Evolutionary conservation across 2,329 filamentous ascomycete genomes (phyloP), one percentile per base, ranked within the genome.

Genomic region (Pyrenochaeta sp.): DNA sequence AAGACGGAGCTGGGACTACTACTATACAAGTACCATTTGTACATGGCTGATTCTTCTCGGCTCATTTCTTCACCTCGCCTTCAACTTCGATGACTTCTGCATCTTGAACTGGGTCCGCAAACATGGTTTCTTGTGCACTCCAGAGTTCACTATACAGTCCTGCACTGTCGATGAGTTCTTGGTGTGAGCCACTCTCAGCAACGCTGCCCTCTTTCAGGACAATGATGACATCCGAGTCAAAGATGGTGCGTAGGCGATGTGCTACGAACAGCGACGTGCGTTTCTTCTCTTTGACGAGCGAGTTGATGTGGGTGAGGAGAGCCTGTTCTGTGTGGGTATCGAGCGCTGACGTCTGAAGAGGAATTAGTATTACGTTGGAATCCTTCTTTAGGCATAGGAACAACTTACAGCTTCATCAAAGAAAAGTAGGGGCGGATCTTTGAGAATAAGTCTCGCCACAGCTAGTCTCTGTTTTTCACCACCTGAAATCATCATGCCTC

Each of bases 231-330:
- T 97, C 79, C 26, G 89, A 89, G 63, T 97, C 94, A 63, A 89
- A 96, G 55, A 99, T 96, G 0, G 94, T 97, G 38, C 93, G 83
- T 47, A 99, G 75, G 13, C 94, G 83, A 71, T 97, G 94, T 6
- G 94, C 94, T 4, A 99, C 88, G 66, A 97, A 97, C 1, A 99
- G 89, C 57, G 91, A 96, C 0, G 94, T 97, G 43, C 92, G 83
- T 3, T 79, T 78, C 75, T 96, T 96, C 63, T 96, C 92, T 58
- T 87, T 88, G 40, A 97, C 76, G 39, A 97, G 94, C 55, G 87
- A 87, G 71, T 96, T 96, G 69, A 97, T 96, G 66, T 96, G 96
- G 48, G 86, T 81, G 77, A 97, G 85, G 35, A 97, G 79, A 1
- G 89, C 88, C 72, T 95, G 89, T 74, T 96, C 93, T 0, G 93